Base-by-base conservation (phyloP, 441 rosid genomes). In the Eruca vesicaria region DNA sequence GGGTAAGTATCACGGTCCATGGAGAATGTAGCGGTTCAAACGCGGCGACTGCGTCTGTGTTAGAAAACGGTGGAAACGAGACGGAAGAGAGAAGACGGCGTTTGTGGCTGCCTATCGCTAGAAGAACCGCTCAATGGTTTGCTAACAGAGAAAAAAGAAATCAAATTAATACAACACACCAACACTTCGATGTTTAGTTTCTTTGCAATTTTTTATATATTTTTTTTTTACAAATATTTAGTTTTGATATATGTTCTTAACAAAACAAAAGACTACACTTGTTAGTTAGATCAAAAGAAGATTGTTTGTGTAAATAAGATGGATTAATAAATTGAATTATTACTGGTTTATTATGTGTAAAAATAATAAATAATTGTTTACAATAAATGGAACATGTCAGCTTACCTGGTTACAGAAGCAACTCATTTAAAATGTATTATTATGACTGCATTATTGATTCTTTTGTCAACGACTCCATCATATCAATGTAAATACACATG, bases 101-200 rank as follows among this genome's bases (percentile, higher is more conserved):
- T 75, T 68, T 84, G 48, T 93, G 99, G 99, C 71, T 93, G 76
- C 94, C 93, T 7, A 96, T 96, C 66, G 97, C 94, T 2, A 82
- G 83, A 75, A 90, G 82, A 79, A 91, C 97, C 8, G 87, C 87
- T 70, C 87, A 84, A 20, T 90, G 97, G 98, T 90, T 87, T 84
- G 91, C 90, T 41, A 86, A 83, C 53, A 88, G 92, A 82, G 93
- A 95, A 66, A 78, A n/a, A 63, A 85, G 80, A 76, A 63, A 83
- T 71, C 82, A 79, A 38, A 66, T 73, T 58, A 76, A 85, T 31
- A 75, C 63, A 56, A 32, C 75, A 70, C 56, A 57, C 68, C 84
- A 84, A 71, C 73, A 81, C 33, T 64, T 84, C 20, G 63, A 73
- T 75, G 82, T 79, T 10, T 79, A 79, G 74, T 61, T 75, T 70